Evolutionary conservation across 2,329 filamentous ascomycete genomes (phyloP).

Genomic region (Sphaerulina vaccinii): DNA sequence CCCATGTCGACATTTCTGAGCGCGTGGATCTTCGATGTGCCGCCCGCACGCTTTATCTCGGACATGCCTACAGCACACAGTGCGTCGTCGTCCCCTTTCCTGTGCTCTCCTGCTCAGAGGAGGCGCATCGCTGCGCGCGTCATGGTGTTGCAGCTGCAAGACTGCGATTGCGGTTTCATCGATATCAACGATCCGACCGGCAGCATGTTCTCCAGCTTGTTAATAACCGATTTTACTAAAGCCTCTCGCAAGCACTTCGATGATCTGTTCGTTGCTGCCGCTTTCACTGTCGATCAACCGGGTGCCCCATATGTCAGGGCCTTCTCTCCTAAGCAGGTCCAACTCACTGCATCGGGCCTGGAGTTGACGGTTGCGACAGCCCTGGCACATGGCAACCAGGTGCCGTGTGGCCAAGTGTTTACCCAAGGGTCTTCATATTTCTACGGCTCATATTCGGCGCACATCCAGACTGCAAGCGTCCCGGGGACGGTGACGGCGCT

Average conservation of each 20-base stretch:
- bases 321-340: not conserved
- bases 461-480: not conserved
- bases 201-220: constrained; percentile 3
- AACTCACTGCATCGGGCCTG: not conserved
- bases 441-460: constrained; percentile 7
- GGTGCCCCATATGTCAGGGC: not conserved
- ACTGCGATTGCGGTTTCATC: constrained; percentile 14
- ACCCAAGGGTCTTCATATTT: not conserved
- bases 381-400: not conserved
- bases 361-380: constrained; percentile 2
- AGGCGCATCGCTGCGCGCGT: too few relatives aligned
- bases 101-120: too few relatives aligned
- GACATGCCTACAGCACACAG: too few relatives aligned
- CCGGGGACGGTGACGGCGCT: constrained; percentile 7
- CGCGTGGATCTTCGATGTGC: too few relatives aligned
- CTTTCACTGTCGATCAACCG: not conserved
- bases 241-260: not conserved
- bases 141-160: constrained; percentile 2
- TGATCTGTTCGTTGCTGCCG: not conserved
- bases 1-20: too few relatives aligned
- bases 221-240: constrained; percentile 2
- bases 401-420: constrained; percentile 1
- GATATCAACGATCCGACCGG: constrained; percentile 1
- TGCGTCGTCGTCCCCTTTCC: too few relatives aligned
- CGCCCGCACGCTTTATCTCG: too few relatives aligned